These are phyloP conservation scores for Claviceps paspali DNA, from an alignment of 2,329 filamentous ascomycete genomes.

Conservation along the genomic window DNA sequence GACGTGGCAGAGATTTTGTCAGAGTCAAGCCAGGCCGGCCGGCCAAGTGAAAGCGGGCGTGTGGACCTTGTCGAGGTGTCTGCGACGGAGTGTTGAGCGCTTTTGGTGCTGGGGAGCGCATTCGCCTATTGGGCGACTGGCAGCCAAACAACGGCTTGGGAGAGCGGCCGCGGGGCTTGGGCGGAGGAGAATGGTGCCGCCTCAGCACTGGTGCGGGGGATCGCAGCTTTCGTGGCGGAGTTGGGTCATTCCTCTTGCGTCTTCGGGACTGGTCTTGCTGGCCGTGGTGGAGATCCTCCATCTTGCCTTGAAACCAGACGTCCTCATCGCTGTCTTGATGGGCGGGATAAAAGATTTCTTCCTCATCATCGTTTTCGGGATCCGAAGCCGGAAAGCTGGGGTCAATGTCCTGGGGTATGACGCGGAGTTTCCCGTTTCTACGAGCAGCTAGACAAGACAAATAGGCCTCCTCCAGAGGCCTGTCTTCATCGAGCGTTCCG, in stretches of 20 bases:
- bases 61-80: conserved; percentile 25
- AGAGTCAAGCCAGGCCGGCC: conserved; percentile 52
- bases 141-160: conserved; percentile 40
- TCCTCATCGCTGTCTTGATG: conserved; percentile 53
- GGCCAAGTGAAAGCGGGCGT: conserved; percentile 23
- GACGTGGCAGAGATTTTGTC: conserved; percentile 77
- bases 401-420: conserved; percentile 92
- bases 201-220: conserved; percentile 26
- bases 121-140: conserved; percentile 55
- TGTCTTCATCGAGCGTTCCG: conserved; percentile 89
- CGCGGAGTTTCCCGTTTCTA: conserved; percentile 63
- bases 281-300: conserved; percentile 50
- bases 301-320: conserved; percentile 55
- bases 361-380: conserved; percentile 69
- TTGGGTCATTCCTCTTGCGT: conserved; percentile 33
- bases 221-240: conserved; percentile 28
- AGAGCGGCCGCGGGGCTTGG: conserved; percentile 23
- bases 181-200: conserved; percentile 17
- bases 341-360: conserved; percentile 43
- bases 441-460: conserved; percentile 69
- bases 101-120: conserved; percentile 54
- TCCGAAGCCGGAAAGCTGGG: conserved; percentile 94
- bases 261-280: conserved; percentile 30
- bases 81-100: conserved; percentile 19
- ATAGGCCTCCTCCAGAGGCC: conserved; percentile 87